Evolutionary conservation across 1,284 basidiomycete genomes (phyloP), one percentile per base, ranked within the genome.

Genomic region (Fomitopsis betulina): DNA sequence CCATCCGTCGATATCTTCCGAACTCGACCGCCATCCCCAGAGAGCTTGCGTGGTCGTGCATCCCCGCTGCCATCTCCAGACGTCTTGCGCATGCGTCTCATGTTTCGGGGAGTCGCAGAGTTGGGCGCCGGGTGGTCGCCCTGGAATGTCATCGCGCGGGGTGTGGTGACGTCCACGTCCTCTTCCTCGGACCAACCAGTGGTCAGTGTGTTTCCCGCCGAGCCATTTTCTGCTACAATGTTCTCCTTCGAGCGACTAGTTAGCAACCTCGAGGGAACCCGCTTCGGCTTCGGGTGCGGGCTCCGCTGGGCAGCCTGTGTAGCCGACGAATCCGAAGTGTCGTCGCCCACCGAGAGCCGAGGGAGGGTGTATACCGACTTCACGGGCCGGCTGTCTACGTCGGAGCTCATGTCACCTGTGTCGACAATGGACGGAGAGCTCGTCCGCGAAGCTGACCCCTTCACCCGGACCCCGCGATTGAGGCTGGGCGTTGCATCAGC

Each of bases 101-200:
- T 67, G 5, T 79, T 73, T 30, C 67, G 68, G 38, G 70, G 73
- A 15, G 71, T 73, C n/a, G 60, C 67, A 19, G 71, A n/a, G 68
- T 62, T 35, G 30, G 67, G 65, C n/a, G 58, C 58, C 32, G 61
- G 68, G 6, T 70, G 68, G 13, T 65, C 59, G 56, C 65, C 64
- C 38, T 78, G 76, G 64, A 87, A 87, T 12, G 67, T 75, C 17
- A 75, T 67, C 33, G 80, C 81, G 55, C 74, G 82, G 2, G 87
- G 88, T 8, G 87, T 89, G 50, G 74, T 73, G 13, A 74, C 64
- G 47, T 87, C 85, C 35, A 72, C 70, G 9, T 84, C 84, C n/a
- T 79, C 70, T 9, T 84, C 83, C 15, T 79, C 78, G 38, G 79
- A 75, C 75, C 78, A 81, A 45, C 85, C 82, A 0, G 83, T 80